Base-by-base conservation (phyloP, 1,284 basidiomycete species). In the Ceratobasidium sp. region DNA sequence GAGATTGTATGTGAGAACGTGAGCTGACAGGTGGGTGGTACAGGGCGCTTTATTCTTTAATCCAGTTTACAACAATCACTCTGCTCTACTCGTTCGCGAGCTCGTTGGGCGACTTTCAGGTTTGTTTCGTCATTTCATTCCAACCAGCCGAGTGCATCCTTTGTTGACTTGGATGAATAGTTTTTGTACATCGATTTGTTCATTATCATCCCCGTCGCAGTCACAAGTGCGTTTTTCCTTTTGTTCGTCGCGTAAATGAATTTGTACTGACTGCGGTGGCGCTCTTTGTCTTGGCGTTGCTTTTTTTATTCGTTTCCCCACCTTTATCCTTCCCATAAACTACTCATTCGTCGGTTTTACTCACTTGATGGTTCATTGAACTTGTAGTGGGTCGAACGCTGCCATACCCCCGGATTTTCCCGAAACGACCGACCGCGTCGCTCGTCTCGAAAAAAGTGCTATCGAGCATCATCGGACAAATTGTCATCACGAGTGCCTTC, bases 111-210 rank as follows among this genome's bases (percentile, higher is more conserved):
- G 98, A 99, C 81, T 98, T 98, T 82, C 93, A 98, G 89, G 94
- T 91, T 73, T 59, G 85, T 81, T 13, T 44, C n/a, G n/a, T n/a
- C n/a, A n/a, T n/a, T n/a, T 70, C 72, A 63, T n/a, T 16, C 28
- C 32, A 18, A n/a, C n/a, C 30, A 46, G 59, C 52, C 26, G 46
- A n/a, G n/a, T n/a, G n/a, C n/a, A n/a, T 32, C 62, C 76, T 18
- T 44, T 63, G 67, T 61, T 61, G 55, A 73, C 75, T 50, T 21
- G 49, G 71, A 62, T 61, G 46, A 62, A 72, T 78, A 96, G 92
- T 98, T 99, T 82, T 85, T 99, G 35, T 98, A 98, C 82, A 98
- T 99, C 77, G 97, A 99, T 82, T 85, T 99, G 55, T 96, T 97
- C 83, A 95, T 98, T 82, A 98, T 98, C 78, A 94, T 98, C 62